A percentile compares a stretch with the other conserved stretches of the same genome.
Evolutionary conservation across 108 stramenopile species (phyloP).

Genomic region (Seminavis robusta): DNA sequence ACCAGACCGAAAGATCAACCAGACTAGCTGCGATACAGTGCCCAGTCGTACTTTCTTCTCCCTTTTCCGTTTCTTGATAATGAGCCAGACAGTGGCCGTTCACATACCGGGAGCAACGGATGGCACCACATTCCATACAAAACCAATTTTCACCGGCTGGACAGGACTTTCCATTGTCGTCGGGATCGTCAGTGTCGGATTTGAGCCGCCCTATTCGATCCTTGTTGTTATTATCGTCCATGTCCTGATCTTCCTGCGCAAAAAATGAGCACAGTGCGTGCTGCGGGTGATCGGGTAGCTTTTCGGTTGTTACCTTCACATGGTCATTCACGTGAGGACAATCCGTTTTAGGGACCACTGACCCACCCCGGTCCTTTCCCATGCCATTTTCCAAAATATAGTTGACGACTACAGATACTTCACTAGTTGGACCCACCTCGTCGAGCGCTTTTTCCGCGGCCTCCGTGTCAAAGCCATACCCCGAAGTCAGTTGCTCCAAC

Average conservation of each 20-base stretch:
- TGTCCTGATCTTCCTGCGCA: neutral
- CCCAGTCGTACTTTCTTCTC: constrained; percentile 11
- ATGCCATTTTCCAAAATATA: constrained; percentile 53
- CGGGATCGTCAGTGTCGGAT: neutral
- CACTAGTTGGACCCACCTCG: constrained; percentile 13
- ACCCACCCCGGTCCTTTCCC: constrained; percentile 51
- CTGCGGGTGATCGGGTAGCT: neutral
- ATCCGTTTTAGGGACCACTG: constrained; percentile 46
- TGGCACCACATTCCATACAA: constrained; percentile 42
- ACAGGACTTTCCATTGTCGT: constrained; percentile 8
- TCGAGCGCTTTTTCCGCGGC: constrained; percentile 8
- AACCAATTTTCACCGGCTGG: constrained; percentile 65
- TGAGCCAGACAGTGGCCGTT: constrained; percentile 62
- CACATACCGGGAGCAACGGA: constrained; percentile 63
- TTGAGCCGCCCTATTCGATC: neutral
- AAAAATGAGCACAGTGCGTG: neutral
- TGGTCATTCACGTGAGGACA: constrained; percentile 53
- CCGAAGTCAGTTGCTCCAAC: constrained; percentile 11
- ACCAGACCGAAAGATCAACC: constrained; percentile 72
- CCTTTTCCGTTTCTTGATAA: constrained; percentile 41
- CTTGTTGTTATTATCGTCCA: neutral
- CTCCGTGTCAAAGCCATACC: constrained; percentile 4
- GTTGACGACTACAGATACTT: too few species aligned
- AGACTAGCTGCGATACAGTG: constrained; percentile 66
- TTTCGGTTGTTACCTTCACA: neutral